Conservation (phyloP, 2,329 filamentous ascomycete genomes). For the Fusarium nanum region DNA sequence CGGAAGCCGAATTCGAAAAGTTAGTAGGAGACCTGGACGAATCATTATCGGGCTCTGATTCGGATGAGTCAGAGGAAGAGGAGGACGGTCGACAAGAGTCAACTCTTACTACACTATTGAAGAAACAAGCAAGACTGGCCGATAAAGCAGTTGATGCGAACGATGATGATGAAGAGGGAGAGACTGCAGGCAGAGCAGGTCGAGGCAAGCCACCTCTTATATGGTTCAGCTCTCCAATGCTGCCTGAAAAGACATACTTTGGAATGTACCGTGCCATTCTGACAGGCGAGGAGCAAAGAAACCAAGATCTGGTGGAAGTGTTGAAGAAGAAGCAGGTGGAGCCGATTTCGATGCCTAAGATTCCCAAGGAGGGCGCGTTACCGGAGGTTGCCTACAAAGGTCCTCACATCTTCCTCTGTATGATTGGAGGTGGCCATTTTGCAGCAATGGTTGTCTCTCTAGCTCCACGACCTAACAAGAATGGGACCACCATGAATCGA, state of each 20-base stretch:
- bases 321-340: slow-evolving; percentile 82
- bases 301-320: slow-evolving; percentile 70
- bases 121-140: slow-evolving; percentile 82
- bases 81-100: slow-evolving; percentile 70
- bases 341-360: slow-evolving; percentile 66
- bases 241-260: slow-evolving; percentile 83
- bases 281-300: slow-evolving; percentile 74
- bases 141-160: slow-evolving; percentile 62
- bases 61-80: slow-evolving; percentile 76
- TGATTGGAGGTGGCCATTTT: slow-evolving; percentile 98
- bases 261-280: slow-evolving; percentile 89
- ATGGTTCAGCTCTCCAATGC: slow-evolving; percentile 82
- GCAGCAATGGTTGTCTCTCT: slow-evolving; percentile 95
- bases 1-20: slow-evolving; percentile 86
- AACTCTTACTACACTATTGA: slow-evolving; percentile 80
- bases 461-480: slow-evolving; percentile 80
- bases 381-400: slow-evolving; percentile 70
- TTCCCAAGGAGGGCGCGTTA: slow-evolving; percentile 68
- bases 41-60: slow-evolving; percentile 89
- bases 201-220: slow-evolving; percentile 79
- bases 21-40: slow-evolving; percentile 89
- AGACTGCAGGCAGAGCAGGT: slow-evolving; percentile 59
- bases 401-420: slow-evolving; percentile 94
- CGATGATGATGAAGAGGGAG: slow-evolving; percentile 56
- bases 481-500: slow-evolving; percentile 76